These are phyloP conservation scores for Chlorella sp. DNA, from an alignment of 139 green algal species.

Conservation along the genomic window DNA sequence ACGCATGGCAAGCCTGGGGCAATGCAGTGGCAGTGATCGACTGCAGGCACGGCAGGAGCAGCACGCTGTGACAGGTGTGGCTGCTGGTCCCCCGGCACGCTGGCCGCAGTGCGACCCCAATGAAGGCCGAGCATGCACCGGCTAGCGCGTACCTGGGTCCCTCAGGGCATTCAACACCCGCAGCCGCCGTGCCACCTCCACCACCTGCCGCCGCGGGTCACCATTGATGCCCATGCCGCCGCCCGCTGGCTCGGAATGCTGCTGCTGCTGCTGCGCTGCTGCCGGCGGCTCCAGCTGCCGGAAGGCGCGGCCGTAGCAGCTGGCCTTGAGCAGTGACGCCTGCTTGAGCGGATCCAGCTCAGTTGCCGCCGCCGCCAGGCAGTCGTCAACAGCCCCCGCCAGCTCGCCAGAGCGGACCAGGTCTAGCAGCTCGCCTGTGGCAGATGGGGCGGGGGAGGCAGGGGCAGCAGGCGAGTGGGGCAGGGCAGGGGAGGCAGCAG, in stretches of 20 bases:
- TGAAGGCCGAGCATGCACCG: too few relatives aligned
- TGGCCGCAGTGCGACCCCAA: too few relatives aligned
- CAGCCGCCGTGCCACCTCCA: conserved; percentile 54
- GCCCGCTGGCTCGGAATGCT: not conserved
- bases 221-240: not conserved
- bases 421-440: conserved; percentile 51
- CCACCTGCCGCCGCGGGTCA: not conserved
- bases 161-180: conserved; percentile 83
- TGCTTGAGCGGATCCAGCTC: conserved; percentile 49
- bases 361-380: conserved; percentile 61
- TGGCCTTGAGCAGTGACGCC: conserved; percentile 61
- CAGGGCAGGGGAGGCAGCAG: not conserved
- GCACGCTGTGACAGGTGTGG: too few relatives aligned
- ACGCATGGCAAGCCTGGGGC: not conserved
- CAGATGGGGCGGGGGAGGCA: not conserved
- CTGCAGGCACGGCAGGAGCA: too few relatives aligned
- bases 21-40: not conserved
- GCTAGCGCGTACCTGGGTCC: conserved; percentile 41
- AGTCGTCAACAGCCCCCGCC: conserved; percentile 61
- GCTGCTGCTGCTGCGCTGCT: not conserved
- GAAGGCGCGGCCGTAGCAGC: conserved; percentile 79
- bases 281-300: conserved; percentile 12
- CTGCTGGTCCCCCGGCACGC: too few relatives aligned
- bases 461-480: not conserved
- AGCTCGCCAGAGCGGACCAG: conserved; percentile 61